Evolutionary conservation across 164 flowering plant genomes (phyloP).

Genomic region (Sextonia rubra): DNA sequence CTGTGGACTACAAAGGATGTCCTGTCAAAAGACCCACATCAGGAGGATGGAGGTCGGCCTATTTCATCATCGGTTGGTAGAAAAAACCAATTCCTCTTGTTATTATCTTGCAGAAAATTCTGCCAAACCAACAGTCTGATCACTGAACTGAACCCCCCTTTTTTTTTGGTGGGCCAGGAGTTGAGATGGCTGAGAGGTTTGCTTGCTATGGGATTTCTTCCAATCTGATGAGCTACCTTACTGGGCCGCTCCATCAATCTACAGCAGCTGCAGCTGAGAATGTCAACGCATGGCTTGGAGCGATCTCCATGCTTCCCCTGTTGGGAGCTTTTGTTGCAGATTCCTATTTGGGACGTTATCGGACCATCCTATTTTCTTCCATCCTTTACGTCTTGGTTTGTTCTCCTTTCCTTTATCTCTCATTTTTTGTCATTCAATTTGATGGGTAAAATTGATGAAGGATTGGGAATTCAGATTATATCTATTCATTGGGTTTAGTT

Average conservation of each 20-base stretch:
- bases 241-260: constrained; percentile 35
- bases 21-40: constrained; percentile 24
- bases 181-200: constrained; percentile 55
- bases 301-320: constrained; percentile 30
- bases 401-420: neutral
- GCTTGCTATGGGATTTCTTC: constrained; percentile 45
- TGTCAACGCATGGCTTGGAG: constrained; percentile 33
- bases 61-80: constrained; percentile 28
- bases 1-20: constrained; percentile 22
- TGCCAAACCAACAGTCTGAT: no score
- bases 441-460: no score
- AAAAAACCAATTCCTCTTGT: no score
- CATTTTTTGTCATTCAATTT: neutral
- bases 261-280: constrained; percentile 35
- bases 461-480: no score
- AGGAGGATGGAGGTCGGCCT: constrained; percentile 36
- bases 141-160: no score
- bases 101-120: no score
- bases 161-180: constrained; percentile 11
- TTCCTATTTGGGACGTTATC: constrained; percentile 14
- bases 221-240: constrained; percentile 47
- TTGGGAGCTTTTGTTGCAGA: constrained; percentile 19
- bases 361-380: constrained; percentile 11
- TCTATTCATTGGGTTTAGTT: no score
- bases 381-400: constrained; percentile 14